Evolutionary conservation across 1,284 basidiomycete species (phyloP), one percentile per base, ranked within the genome.

Genomic region (Sanghuangporus baumii): DNA sequence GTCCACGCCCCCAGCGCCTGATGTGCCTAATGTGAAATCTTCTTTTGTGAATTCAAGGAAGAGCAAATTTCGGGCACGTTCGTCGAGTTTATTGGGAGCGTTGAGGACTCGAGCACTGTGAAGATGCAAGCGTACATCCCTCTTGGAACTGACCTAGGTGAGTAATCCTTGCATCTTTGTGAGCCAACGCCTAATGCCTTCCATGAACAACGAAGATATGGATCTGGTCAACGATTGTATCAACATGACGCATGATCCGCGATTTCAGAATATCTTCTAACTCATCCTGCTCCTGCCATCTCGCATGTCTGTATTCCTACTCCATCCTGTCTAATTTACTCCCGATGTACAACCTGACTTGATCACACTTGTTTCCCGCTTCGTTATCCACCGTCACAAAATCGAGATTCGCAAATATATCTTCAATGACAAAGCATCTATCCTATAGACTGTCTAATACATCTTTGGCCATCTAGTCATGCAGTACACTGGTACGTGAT

Each of bases 81-180:
- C 65, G 77, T 91, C 52, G 93, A 96, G 73, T 76, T 95, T 59
- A 81, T 96, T 50, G 93, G 92, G 7, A 81, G 73, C 5, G 91
- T 89, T 7, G 65, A 79, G 37, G 81, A 87, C 62, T 77, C 83
- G 41, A 78, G 83, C 20, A 84, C 80, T 0, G 74, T 96, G 63
- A 87, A 84, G 68, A 82, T 88, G 71, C 70, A 87, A 68, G 80
- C 78, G 0, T 81, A 79, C 65, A 80, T 89, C 62, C 81, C 84
- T 70, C 71, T 93, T 66, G 89, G 91, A 2, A 69, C 77, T 26
- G 78, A 83, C 20, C 75, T 95, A 5, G 91, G 93, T 92, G 68
- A 60, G 86, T 77, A 52, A 23, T 11, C 26, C 7, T 46, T 47
- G n/a, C 20, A 36, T 36, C 31, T 5, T 38, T 46, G 6, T 14